Conservation (phyloP, 2,329 filamentous ascomycete genomes). For the Phialophora expanda region DNA sequence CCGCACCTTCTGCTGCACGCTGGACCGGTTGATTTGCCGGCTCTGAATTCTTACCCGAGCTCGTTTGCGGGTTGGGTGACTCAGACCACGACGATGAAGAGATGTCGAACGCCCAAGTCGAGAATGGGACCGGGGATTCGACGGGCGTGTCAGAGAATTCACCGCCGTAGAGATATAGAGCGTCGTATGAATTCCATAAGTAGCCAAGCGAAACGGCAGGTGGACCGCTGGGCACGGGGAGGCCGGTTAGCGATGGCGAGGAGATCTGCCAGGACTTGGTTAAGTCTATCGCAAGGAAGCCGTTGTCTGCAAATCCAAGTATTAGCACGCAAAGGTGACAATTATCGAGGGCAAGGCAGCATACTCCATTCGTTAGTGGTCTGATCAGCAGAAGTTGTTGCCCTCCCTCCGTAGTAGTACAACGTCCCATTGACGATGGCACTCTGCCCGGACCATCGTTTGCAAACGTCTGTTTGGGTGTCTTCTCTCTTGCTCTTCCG, state of each 20-base stretch:
- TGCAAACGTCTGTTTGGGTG: slow-evolving; percentile 64
- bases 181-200: slow-evolving; percentile 74
- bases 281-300: slow-evolving; percentile 74
- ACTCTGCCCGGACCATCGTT: slow-evolving; percentile 70
- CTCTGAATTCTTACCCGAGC: slow-evolving; percentile 67
- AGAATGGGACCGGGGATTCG: slow-evolving; percentile 62
- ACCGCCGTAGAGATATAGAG: slow-evolving; percentile 75
- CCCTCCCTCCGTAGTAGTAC: slow-evolving; percentile 76
- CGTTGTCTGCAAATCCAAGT: slow-evolving; percentile 59
- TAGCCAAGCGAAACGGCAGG: slow-evolving; percentile 75
- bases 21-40: slow-evolving; percentile 63
- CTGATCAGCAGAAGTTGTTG: slow-evolving; percentile 63
- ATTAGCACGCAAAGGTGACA: slow-evolving; percentile 22
- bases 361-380: slow-evolving; percentile 71
- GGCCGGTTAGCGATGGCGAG: slow-evolving; percentile 66
- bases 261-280: slow-evolving; percentile 73
- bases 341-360: slow-evolving; percentile 37
- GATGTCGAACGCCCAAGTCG: slow-evolving; percentile 74
- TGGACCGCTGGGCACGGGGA: slow-evolving; percentile 69
- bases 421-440: slow-evolving; percentile 74
- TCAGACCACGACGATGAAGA: slow-evolving; percentile 65
- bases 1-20: slow-evolving; percentile 74
- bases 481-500: slow-evolving; percentile 40
- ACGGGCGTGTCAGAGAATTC: slow-evolving; percentile 70
- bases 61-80: slow-evolving; percentile 65